A percentile compares a stretch with the other conserved stretches of the same genome.
These are phyloP conservation scores for Pseudomassariella vexata DNA, from an alignment of 2,329 filamentous ascomycete species.

Conservation along the genomic window DNA sequence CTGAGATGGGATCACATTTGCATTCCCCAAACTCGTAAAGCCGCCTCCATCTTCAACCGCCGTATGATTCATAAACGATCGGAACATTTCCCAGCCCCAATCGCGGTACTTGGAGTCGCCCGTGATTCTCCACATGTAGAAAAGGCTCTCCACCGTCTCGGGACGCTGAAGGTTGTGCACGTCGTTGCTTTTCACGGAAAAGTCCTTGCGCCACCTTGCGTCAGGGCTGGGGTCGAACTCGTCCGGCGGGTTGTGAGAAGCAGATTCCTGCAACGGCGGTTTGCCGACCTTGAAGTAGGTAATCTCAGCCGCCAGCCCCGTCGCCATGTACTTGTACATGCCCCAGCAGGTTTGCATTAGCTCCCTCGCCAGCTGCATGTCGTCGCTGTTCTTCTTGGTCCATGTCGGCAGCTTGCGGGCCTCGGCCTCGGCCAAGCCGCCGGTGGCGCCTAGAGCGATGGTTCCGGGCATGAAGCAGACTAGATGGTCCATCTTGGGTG, in stretches of 20 bases:
- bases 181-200: conserved; percentile 74
- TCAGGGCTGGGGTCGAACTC: conserved; percentile 45
- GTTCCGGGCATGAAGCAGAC: conserved; percentile 98
- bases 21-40: conserved; percentile 76
- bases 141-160: conserved; percentile 91
- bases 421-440: conserved; percentile 67
- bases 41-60: conserved; percentile 71
- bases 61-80: conserved; percentile 81
- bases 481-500: conserved; percentile 95
- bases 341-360: conserved; percentile 97
- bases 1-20: conserved; percentile 63
- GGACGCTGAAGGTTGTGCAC: conserved; percentile 90
- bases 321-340: conserved; percentile 88
- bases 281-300: conserved; percentile 77
- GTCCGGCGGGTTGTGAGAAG: conserved; percentile 42
- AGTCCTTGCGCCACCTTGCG: conserved; percentile 71
- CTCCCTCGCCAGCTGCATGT: conserved; percentile 82
- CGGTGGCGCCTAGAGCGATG: conserved; percentile 82
- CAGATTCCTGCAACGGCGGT: conserved; percentile 59
- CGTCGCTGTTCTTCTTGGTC: conserved; percentile 74
- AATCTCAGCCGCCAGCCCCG: conserved; percentile 91
- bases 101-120: conserved; percentile 82
- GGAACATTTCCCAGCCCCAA: conserved; percentile 99
- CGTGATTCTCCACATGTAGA: conserved; percentile 99
- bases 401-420: conserved; percentile 69